phyloP scores from a whole-genome alignment of 2,329 filamentous ascomycete genomes.

The Cladosporium sp. region DNA sequence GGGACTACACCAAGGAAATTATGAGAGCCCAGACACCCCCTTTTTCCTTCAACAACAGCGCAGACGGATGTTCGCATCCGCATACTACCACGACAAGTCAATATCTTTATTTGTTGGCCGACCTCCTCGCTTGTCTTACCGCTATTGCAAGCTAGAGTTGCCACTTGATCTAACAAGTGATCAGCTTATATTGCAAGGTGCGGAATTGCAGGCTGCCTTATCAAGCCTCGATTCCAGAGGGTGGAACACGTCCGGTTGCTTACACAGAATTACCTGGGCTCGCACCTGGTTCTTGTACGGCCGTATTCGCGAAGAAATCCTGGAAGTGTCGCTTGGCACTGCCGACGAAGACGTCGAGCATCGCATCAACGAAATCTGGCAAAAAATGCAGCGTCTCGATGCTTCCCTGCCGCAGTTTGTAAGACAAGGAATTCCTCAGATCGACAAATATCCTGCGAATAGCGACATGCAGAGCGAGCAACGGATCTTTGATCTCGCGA shows the following conservation, averaged over 20 bases:
- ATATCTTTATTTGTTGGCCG: constrained; percentile 43
- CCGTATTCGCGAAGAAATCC: constrained; percentile 57
- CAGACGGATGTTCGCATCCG: constrained; percentile 34
- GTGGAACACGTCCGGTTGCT: constrained; percentile 51
- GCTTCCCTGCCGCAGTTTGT: constrained; percentile 36
- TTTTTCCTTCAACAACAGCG: constrained; percentile 37
- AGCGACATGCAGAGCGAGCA: constrained; percentile 17
- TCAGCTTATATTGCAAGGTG: constrained; percentile 48
- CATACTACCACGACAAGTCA: constrained; percentile 37
- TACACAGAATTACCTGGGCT: constrained; percentile 48
- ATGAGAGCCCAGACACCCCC: constrained; percentile 32
- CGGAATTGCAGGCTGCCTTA: constrained; percentile 43
- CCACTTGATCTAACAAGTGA: constrained; percentile 57
- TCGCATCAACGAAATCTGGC: constrained; percentile 41
- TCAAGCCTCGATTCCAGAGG: constrained; percentile 49
- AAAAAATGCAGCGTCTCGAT: constrained; percentile 42
- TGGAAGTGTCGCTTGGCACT: constrained; percentile 56
- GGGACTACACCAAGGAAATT: constrained; percentile 39
- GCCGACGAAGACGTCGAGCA: constrained; percentile 41
- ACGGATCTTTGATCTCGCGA: constrained; percentile 7
- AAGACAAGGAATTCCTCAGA: constrained; percentile 28
- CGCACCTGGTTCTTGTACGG: constrained; percentile 52
- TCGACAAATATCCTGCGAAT: constrained; percentile 24
- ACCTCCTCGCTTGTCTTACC: constrained; percentile 51
- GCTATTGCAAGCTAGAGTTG: constrained; percentile 55